These are phyloP conservation scores for Pichia sp. DNA, from an alignment of 1,139 yeast genomes.

Conservation along the genomic window DNA sequence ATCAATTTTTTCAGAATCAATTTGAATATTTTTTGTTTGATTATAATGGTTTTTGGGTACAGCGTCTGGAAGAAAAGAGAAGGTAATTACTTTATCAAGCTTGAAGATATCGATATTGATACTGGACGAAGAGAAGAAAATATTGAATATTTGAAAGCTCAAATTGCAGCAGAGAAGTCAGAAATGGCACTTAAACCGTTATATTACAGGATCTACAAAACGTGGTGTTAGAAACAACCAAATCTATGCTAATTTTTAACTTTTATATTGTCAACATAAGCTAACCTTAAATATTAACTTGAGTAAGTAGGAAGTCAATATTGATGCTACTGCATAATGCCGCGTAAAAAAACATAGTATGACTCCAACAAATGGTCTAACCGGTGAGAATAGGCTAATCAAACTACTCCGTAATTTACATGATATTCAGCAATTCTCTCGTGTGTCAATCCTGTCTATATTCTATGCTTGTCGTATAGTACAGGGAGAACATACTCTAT, in stretches of 20 bases:
- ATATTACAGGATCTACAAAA: conserved; percentile 37
- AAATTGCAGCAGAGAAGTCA: conserved; percentile 47
- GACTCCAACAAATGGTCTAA: too few relatives aligned
- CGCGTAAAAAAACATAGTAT: too few relatives aligned
- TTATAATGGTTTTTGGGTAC: conserved; percentile 30
- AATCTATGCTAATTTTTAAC: not conserved
- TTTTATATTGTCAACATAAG: not conserved
- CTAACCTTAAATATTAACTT: too few relatives aligned
- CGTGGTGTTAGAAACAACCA: conserved; percentile 35
- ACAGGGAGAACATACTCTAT: too few relatives aligned
- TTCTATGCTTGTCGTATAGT: too few relatives aligned
- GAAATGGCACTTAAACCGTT: conserved; percentile 40
- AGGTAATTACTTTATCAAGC: conserved; percentile 13
- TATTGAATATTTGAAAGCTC: conserved; percentile 50
- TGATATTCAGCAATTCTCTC: too few relatives aligned
- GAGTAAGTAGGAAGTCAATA: too few relatives aligned
- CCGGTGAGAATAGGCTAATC: too few relatives aligned
- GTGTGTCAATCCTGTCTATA: too few relatives aligned
- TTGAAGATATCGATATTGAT: conserved; percentile 47
- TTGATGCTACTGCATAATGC: too few relatives aligned
- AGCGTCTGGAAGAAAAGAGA: conserved; percentile 37
- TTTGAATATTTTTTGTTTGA: conserved; percentile 45
- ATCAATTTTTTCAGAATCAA: conserved; percentile 45
- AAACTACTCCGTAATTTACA: too few relatives aligned
- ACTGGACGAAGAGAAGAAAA: conserved; percentile 60